Base-by-base conservation (phyloP, 257 asterid species). In the Solanum pinnatisectum region DNA sequence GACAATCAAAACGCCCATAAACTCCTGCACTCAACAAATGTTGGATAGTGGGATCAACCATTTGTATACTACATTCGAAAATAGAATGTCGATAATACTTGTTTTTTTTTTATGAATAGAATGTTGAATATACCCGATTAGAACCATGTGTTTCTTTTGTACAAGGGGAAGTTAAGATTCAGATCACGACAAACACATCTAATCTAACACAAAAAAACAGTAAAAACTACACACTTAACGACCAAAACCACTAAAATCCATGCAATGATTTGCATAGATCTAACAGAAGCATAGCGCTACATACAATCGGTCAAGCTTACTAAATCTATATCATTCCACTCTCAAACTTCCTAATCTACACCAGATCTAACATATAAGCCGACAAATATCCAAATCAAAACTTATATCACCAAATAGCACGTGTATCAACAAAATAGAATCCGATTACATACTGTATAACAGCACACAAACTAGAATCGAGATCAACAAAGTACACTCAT, bases 361-460 rank as follows among this genome's bases (percentile, higher is more conserved):
- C 82, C 70, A 86, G 82, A 90, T 90, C 87, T 60, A 79, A 59
- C 12, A 81, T 25, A 81, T 12, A 82, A 67, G 35, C 83, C 4
- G 4, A 40, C 44, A 18, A 49, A 32, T 18, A 82, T 16, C 44
- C 20, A 49, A 82, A 82, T 49, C 86, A 49, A 18, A 46, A 49
- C 11, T 32, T 10, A 52, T 3, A 46, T 6, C 68, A 79, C 6
- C 85, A 44, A 79, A 79, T 27, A 79, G 67, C 25, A 82, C 67
- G 44, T 79, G 27, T 27, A 46, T 49, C 5, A 78, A 30, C 36
- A 86, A 18, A 56, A 56, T 56, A 56, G 65, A 56, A 82, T 49
- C 84, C 15, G 2, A 46, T 67, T 82, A 87, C 72, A 42, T 16
- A 36, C 10, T 16, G 68, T 40, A 11, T 77, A 30, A 49, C 33